Conservation (phyloP, 2,329 filamentous ascomycete species). For the Cercospora nicotianae region DNA sequence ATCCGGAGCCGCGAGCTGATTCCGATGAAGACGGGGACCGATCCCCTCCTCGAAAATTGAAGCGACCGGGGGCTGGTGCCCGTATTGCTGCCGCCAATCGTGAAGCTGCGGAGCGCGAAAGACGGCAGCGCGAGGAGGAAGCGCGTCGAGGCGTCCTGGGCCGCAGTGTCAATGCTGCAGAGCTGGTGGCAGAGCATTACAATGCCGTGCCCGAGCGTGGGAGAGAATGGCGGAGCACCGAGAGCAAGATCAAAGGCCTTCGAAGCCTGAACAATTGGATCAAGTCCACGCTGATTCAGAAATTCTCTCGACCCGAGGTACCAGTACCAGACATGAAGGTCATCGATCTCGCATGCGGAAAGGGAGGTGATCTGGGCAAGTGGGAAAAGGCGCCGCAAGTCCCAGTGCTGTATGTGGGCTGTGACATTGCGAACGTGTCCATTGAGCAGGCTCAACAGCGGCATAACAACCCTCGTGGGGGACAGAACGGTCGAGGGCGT, state of each 20-base stretch:
- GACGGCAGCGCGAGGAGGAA: slow-evolving; percentile 44
- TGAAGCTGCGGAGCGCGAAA: slow-evolving; percentile 62
- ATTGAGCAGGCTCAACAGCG: slow-evolving; percentile 87
- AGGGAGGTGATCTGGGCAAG: slow-evolving; percentile 91
- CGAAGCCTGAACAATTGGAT: slow-evolving; percentile 98
- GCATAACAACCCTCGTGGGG: slow-evolving; percentile 55
- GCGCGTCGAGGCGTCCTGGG: slow-evolving; percentile 39
- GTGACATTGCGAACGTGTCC: slow-evolving; percentile 89
- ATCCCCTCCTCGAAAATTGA: slow-evolving; percentile 41
- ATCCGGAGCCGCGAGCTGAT: slow-evolving; percentile 25
- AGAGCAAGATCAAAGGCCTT: slow-evolving; percentile 91
- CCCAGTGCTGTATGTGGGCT: slow-evolving; percentile 89
- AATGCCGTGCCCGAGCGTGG: slow-evolving; percentile 93
- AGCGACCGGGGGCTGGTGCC: slow-evolving; percentile 41
- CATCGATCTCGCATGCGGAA: slow-evolving; percentile 92
- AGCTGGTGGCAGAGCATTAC: slow-evolving; percentile 91
- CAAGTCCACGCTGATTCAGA: slow-evolving; percentile 95
- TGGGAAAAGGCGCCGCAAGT: slow-evolving; percentile 93
- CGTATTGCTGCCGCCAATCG: slow-evolving; percentile 68
- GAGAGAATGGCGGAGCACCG: slow-evolving; percentile 89
- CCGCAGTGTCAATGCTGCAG: slow-evolving; percentile 39
- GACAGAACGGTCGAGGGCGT: slow-evolving; percentile 41
- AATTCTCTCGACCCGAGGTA: slow-evolving; percentile 65
- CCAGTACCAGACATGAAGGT: slow-evolving; percentile 66
- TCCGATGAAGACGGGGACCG: slow-evolving; percentile 30